These are phyloP conservation scores for Zygosaccharomyces pseudobailii DNA, from an alignment of 1,139 yeast species.

Conservation along the genomic window DNA sequence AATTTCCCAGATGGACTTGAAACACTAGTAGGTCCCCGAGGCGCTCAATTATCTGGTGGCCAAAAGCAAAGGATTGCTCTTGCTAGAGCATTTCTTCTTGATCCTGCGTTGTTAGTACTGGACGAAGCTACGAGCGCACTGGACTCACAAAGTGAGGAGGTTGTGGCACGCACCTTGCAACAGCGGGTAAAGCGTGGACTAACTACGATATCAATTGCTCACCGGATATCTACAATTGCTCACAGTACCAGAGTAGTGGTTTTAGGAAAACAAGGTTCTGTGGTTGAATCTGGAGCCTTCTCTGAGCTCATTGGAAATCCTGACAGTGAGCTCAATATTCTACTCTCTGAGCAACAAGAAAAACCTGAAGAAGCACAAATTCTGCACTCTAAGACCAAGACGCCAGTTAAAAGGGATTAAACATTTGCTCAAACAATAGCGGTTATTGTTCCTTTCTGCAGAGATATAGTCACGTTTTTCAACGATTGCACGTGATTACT, in stretches of 20 bases:
- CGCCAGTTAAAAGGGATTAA: background rate
- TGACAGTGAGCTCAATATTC: conserved; percentile 47
- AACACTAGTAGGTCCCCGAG: conserved; percentile 82
- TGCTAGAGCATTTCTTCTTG: conserved; percentile 69
- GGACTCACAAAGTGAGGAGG: conserved; percentile 67
- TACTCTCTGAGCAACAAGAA: conserved; percentile 20
- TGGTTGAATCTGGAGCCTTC: conserved; percentile 77
- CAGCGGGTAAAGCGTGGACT: conserved; percentile 65
- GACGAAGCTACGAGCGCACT: conserved; percentile 82
- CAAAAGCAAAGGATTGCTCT: conserved; percentile 87
- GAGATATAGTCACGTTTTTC: no score
- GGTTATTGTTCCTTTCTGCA: no score
- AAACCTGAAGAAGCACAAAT: background rate
- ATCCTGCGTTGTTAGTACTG: conserved; percentile 61
- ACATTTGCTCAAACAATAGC: background rate
- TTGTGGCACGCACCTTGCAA: conserved; percentile 56
- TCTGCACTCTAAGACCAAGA: background rate
- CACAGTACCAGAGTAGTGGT: conserved; percentile 70
- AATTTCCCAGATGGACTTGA: conserved; percentile 78
- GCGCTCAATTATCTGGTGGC: conserved; percentile 80
- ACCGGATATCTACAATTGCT: conserved; percentile 78
- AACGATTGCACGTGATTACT: background rate
- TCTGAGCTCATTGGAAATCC: conserved; percentile 51
- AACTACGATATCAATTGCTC: conserved; percentile 90
- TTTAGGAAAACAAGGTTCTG: conserved; percentile 60